These are phyloP conservation scores for Nepenthes mirabilis DNA, from an alignment of 148 eudicot species.

Conservation along the genomic window DNA sequence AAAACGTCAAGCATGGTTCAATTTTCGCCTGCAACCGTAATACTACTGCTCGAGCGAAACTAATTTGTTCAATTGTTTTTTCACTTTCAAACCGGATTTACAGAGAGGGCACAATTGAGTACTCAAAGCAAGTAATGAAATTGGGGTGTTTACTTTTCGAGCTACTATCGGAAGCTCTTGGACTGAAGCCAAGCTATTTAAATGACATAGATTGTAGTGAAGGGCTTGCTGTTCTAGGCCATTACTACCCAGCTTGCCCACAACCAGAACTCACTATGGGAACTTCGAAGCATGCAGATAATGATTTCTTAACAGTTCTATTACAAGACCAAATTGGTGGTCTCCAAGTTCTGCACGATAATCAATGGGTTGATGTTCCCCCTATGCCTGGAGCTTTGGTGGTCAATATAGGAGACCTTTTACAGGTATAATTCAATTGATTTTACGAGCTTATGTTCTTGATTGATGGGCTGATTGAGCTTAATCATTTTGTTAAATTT, in stretches of 20 bases:
- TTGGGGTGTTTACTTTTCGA: constrained; percentile 13
- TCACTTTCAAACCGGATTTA: constrained; percentile 13
- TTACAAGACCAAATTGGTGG: constrained; percentile 21
- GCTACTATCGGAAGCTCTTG: constrained; percentile 23
- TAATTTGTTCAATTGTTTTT: not conserved
- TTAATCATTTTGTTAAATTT: too few species aligned
- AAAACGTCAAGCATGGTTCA: too few species aligned
- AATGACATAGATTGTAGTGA: constrained; percentile 17
- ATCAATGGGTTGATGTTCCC: constrained; percentile 14
- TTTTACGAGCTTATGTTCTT: too few species aligned
- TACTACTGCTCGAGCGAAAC: too few species aligned
- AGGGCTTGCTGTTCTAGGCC: constrained; percentile 6
- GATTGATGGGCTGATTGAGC: too few species aligned
- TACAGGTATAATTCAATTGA: constrained; percentile 26
- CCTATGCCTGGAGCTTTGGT: constrained; percentile 25
- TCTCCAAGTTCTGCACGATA: constrained; percentile 18
- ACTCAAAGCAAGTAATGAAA: constrained; percentile 16
- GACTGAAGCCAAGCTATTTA: constrained; percentile 17
- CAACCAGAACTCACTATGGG: constrained; percentile 21
- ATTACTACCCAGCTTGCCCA: constrained; percentile 32
- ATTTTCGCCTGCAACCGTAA: too few species aligned
- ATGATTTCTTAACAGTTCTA: constrained; percentile 21
- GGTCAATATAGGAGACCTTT: constrained; percentile 40
- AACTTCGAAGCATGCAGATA: constrained; percentile 16
- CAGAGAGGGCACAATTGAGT: constrained; percentile 21